Base-by-base conservation (phyloP, 2,329 filamentous ascomycete genomes). In the Paramyrothecium sp. region DNA sequence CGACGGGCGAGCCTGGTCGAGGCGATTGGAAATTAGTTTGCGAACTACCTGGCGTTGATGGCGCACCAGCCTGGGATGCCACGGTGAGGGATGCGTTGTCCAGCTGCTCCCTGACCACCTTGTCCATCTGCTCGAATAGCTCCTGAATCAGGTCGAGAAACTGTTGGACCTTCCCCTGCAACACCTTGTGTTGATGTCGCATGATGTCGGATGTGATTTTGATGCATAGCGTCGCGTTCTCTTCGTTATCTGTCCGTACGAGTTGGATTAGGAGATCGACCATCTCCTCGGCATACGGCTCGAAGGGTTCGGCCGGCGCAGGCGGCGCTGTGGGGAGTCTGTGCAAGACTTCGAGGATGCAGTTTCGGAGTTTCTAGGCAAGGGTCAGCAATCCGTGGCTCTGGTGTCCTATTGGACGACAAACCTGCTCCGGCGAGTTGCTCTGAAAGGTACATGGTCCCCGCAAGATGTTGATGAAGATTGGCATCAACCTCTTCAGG, bases 191-290 rank as follows among this genome's bases (percentile, higher is more conserved):
- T 74, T 98, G 94, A 70, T 97, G 92, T 52, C 95, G 88, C 82
- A 96, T 92, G 62, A 98, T 89, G 70, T 99, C 95, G 79, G 97
- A 97, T 54, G 96, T 92, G 16, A 94, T 96, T 80, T 99, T 99
- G 77, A 99, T 92, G 71, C 94, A 97, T 61, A 99, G 79, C n/a
- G 96, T 92, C 2, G 94, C 95, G 81, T 99, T 99, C 61, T 99
- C 95, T 75, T 99, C 95, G 67, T 99, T 99, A 74, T 99, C 95
- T 47, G 87, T 89, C 64, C 89, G 88, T 58, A 98, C 92, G 58
- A 99, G 79, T 55, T 86, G 84, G 87, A 98, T 94, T 61, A 98
- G 82, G 63, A 96, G 82, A 69, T 97, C 93, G 58, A 97, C 91
- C 59, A 96, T 88, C 70, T 96, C 91, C 62, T 88, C 84, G 44